phyloP scores from a whole-genome alignment of 768 basidiomycete species.

The Dioszegia crocea region DNA sequence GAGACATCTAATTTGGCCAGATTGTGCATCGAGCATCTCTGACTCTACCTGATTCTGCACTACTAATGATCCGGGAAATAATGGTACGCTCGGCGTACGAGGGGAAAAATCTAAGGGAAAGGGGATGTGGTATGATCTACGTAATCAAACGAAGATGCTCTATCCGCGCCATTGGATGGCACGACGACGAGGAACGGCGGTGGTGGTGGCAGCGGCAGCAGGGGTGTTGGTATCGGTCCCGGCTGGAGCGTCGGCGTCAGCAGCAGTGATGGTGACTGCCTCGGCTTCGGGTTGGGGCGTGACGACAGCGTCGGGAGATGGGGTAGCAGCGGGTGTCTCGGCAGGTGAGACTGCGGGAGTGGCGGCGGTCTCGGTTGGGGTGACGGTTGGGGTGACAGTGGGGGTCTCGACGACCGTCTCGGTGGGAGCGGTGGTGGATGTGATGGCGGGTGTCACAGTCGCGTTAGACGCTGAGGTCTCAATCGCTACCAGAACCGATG shows the following conservation, averaged over 20 bases:
- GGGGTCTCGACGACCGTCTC: not conserved
- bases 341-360: not conserved
- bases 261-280: slow-evolving; percentile 30
- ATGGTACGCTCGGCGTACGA: not conserved
- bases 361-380: not conserved
- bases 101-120: not conserved
- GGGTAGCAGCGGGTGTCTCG: not conserved
- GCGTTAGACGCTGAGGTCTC: too few relatives aligned
- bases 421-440: not conserved
- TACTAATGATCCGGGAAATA: not conserved
- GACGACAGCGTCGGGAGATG: not conserved
- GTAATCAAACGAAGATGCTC: not conserved
- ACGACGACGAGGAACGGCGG: slow-evolving; percentile 8
- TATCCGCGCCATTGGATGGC: slow-evolving; percentile 13
- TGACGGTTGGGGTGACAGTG: too few relatives aligned
- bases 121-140: not conserved
- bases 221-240: slow-evolving; percentile 14
- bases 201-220: slow-evolving; percentile 21
- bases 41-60: not conserved
- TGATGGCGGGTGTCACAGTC: too few relatives aligned
- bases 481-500: too few relatives aligned
- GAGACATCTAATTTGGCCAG: too few relatives aligned
- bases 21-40: slow-evolving; percentile 5
- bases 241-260: slow-evolving; percentile 11
- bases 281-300: not conserved